Base-by-base conservation (phyloP, 192 early-diverging fungal species). In the Podila minutissima region DNA sequence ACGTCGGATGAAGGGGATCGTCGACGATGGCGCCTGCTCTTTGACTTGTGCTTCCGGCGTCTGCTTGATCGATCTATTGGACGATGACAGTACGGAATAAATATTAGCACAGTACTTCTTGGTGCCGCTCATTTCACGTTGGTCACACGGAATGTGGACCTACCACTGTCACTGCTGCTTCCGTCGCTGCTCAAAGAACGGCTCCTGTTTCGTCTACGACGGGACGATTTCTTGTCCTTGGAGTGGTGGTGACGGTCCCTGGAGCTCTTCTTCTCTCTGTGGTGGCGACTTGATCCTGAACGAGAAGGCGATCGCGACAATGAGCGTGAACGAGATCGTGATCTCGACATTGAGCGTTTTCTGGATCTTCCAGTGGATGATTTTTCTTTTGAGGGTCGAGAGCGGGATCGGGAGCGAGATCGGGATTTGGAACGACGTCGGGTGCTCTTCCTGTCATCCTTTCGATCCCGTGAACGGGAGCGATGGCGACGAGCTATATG, bases 11-110 rank as follows among this genome's bases (percentile, higher is more conserved):
- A 78, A 8, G 28, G 59, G 10, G 74, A 77, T 61, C 68, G 66
- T 20, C 59, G 68, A 29, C 74, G 74, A 66, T 62, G 74, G 41
- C 74, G 67, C 28, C 62, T 75, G 38, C 74, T 64, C 63, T 71
- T 77, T 37, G 74, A 75, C 53, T 77, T 77, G 31, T 48, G 74
- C 33, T 66, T 62, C 29, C 41, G 69, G 33, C 74, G 68, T 41
- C 59, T 53, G 37, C 61, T 70, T 37, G 74, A 71, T 24, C 64
- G 67, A 37, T 64, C 74, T 75, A 62, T 4, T 53, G 4, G 17
- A 37, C 4, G 9, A 28, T 51, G 12, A 61, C 10, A 59, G 29
- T 28, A 9, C n/a, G 5, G 9, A 13, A 8, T 5, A 11, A 15
- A 46, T 9, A 3, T 33, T 24, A 46, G 41, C 1, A 17, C 4